Conservation (phyloP, 2,329 filamentous ascomycete species). For the Aureobasidium pullulans region DNA sequence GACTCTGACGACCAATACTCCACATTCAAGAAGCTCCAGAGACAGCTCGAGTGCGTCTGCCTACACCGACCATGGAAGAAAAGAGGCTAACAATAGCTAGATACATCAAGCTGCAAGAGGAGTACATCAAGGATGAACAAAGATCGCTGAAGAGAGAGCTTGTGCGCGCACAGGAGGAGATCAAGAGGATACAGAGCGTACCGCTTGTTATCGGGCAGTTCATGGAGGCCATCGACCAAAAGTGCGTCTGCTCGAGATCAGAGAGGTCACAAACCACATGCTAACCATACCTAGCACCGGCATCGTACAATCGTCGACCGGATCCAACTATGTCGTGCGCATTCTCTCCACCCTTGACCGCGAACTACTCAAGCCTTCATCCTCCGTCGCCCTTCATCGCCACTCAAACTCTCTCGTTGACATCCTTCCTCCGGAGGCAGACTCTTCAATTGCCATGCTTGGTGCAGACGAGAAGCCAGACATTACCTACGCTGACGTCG, state of each 20-base stretch:
- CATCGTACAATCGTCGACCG: conserved; percentile 96
- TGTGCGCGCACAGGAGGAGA: conserved; percentile 95
- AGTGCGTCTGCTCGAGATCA: conserved; percentile 47
- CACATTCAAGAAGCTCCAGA: conserved; percentile 89
- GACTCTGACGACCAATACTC: conserved; percentile 91
- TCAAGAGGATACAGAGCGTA: conserved; percentile 98
- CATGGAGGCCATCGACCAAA: conserved; percentile 99
- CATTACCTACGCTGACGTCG: conserved; percentile 95
- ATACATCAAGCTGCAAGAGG: conserved; percentile 86
- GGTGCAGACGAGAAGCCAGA: conserved; percentile 96
- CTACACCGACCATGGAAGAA: no score
- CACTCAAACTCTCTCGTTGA: conserved; percentile 98
- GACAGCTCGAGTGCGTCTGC: conserved; percentile 72
- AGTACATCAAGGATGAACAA: conserved; percentile 99
- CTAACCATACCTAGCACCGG: conserved; percentile 59
- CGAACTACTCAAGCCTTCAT: conserved; percentile 95
- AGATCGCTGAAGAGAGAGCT: conserved; percentile 79
- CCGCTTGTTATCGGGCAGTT: conserved; percentile 98
- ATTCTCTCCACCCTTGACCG: conserved; percentile 97
- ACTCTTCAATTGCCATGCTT: conserved; percentile 98
- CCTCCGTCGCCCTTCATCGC: conserved; percentile 92
- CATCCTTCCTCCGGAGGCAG: conserved; percentile 95
- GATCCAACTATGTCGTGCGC: conserved; percentile 97
- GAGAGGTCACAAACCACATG: background rate
- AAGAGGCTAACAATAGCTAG: background rate